These are phyloP conservation scores for Syncephalastrum contaminatum DNA, from an alignment of 371 early-diverging fungal genomes.

Conservation along the genomic window DNA sequence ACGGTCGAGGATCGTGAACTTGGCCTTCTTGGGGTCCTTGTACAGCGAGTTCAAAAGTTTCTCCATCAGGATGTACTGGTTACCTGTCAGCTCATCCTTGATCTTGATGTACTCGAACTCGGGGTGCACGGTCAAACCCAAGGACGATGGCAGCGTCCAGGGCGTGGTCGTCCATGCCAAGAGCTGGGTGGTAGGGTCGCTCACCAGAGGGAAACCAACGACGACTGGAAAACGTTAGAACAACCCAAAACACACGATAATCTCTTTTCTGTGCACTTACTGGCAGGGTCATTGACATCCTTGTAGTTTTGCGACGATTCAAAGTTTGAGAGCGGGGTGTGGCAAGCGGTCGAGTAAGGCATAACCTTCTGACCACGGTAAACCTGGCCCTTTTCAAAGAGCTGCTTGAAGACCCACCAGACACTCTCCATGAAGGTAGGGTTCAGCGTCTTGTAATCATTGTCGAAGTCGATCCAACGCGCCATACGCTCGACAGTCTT, in stretches of 20 bases:
- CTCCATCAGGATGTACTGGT: conserved; percentile 84
- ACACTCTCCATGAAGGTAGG: conserved; percentile 97
- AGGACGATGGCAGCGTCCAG: conserved; percentile 99
- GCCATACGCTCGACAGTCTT: conserved; percentile 97
- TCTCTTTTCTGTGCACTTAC: conserved; percentile 31
- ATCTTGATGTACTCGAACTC: conserved; percentile 96
- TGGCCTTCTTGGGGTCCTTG: conserved; percentile 96
- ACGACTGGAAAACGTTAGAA: conserved; percentile 56
- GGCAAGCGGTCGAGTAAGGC: conserved; percentile 99
- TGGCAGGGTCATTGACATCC: conserved; percentile 97
- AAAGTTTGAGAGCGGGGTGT: conserved; percentile 99
- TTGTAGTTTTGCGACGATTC: conserved; percentile 99
- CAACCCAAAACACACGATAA: not conserved
- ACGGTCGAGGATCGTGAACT: conserved; percentile 80
- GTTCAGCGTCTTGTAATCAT: conserved; percentile 99
- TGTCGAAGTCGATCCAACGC: conserved; percentile 99
- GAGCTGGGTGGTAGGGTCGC: conserved; percentile 78
- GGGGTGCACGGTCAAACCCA: conserved; percentile 95
- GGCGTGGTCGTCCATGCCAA: conserved; percentile 99
- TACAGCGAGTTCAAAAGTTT: conserved; percentile 84
- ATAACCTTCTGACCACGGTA: conserved; percentile 98
- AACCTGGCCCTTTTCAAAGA: conserved; percentile 95
- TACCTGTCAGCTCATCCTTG: conserved; percentile 76
- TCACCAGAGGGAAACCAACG: conserved; percentile 92
- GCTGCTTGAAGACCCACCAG: conserved; percentile 99